Percentiles rank a stretch among this genome's conserved stretches.
Conservation (phyloP, 169 alveolate species). For the Eimeria acervulina region DNA sequence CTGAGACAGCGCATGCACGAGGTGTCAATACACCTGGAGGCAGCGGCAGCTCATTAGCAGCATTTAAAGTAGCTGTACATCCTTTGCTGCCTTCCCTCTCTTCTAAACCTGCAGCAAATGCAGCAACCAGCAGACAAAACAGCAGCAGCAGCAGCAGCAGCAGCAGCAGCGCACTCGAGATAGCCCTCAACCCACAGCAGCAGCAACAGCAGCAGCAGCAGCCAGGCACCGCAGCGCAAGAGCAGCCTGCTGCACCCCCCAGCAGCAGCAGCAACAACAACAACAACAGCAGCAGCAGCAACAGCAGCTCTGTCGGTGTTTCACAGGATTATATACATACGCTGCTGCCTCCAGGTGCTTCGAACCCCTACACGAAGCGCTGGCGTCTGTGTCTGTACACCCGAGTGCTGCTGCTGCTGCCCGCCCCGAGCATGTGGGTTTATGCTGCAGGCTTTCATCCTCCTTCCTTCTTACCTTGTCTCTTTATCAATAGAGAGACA, state of each 20-base stretch:
- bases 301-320: not conserved
- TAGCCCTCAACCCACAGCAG: not conserved
- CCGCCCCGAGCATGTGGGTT: slow-evolving; percentile 51
- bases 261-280: slow-evolving; percentile 23
- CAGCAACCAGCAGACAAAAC: not conserved
- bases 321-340: not conserved
- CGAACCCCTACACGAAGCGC: not conserved
- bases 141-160: not conserved
- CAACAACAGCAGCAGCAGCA: not conserved
- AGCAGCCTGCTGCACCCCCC: not conserved
- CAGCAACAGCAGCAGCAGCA: slow-evolving; percentile 51
- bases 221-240: not conserved
- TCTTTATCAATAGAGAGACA: not conserved
- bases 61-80: not conserved
- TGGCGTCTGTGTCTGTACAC: slow-evolving; percentile 69
- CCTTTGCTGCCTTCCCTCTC: slow-evolving; percentile 26
- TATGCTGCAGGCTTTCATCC: not conserved
- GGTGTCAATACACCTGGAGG: not conserved
- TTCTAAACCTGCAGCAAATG: not conserved
- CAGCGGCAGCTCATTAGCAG: not conserved
- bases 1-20: not conserved
- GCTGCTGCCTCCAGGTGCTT: slow-evolving; percentile 9
- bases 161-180: not conserved
- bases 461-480: not conserved
- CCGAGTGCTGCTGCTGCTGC: slow-evolving; percentile 56